Evolutionary conservation across 306 rosid species (phyloP), one percentile per base, ranked within the genome.

Genomic region (Quercus ilex): DNA sequence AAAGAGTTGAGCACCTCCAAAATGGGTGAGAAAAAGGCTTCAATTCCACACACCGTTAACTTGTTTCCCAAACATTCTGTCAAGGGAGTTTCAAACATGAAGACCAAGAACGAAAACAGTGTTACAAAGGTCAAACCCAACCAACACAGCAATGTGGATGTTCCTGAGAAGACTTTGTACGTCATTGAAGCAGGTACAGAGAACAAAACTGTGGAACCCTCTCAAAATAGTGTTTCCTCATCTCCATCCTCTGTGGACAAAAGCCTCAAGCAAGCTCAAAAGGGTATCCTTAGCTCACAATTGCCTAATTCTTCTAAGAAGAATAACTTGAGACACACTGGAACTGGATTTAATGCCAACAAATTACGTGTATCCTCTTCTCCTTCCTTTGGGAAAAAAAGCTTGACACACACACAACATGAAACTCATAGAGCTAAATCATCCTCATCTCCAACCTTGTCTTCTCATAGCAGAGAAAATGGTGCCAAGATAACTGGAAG

Each of bases 121-220:
- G 77, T 35, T 26, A 71, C 73, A 59, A 77, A 77, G 63, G 56
- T 57, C 67, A 80, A 82, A 83, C 71, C 67, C 67, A 76, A 69
- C 78, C 81, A 81, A 53, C 18, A 73, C 11, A 75, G 62, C 81
- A 74, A 56, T 69, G 89, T 78, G 77, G 85, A 78, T 64, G 51
- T 78, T 65, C 85, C 78, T 30, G 92, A 85, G 78, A 87, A 85
- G 70, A 78, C 81, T 62, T 55, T 83, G 80, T 80, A 87, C 52
- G 77, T 81, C 78, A 74, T 81, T 28, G 88, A 86, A 56, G 80
- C 90, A 56, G 79, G 53, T 73, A 30, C 83, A 17, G 82, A 77
- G 86, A 83, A 78, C 55, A 78, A 43, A 80, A 70, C 79, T 51
- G 74, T 71, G 62, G 86, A 77, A 76, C 55, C 74, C 65, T 30